phyloP scores from a whole-genome alignment of 192 early-diverging fungal genomes.

The Coemansia nantahalensis region DNA sequence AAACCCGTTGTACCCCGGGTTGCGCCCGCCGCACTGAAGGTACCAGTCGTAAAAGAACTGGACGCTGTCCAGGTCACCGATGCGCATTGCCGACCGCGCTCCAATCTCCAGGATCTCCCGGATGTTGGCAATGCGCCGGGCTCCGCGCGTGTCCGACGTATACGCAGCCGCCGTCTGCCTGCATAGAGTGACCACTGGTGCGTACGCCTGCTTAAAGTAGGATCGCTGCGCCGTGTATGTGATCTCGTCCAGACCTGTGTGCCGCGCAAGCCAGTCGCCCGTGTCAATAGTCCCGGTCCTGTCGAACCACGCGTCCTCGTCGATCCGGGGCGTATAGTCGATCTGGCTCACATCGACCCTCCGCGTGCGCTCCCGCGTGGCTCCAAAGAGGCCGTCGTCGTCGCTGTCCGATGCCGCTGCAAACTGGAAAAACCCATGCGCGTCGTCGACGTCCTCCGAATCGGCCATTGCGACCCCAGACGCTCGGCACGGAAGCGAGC shows the following conservation, averaged over 20 bases:
- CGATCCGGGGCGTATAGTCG: conserved; percentile 32
- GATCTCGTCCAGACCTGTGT: conserved; percentile 29
- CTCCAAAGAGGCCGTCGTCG: conserved; percentile 31
- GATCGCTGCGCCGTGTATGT: conserved; percentile 34
- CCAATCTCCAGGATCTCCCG: conserved; percentile 47
- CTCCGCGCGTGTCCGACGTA: neutral
- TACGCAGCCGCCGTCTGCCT: conserved; percentile 12
- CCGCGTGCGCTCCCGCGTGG: conserved; percentile 16
- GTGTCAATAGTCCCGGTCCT: neutral
- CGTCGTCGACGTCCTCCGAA: conserved; percentile 16
- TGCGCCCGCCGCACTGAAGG: conserved; percentile 30
- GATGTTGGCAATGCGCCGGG: conserved; percentile 14
- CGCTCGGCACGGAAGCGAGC: too few relatives aligned
- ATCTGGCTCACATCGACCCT: conserved; percentile 31
- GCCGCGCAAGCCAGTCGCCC: conserved; percentile 17
- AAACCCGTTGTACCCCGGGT: conserved; percentile 42
- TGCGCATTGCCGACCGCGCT: conserved; percentile 21
- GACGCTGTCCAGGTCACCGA: conserved; percentile 4
- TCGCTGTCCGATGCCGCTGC: conserved; percentile 38
- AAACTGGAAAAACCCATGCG: conserved; percentile 53
- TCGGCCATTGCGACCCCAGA: conserved; percentile 5
- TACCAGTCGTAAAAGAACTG: conserved; percentile 35
- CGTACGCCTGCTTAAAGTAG: conserved; percentile 27
- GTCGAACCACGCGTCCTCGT: conserved; percentile 47
- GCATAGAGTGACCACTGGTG: conserved; percentile 12